Evolutionary conservation across 2,329 filamentous ascomycete genomes (phyloP).

Genomic region (Penicillium sp.): DNA sequence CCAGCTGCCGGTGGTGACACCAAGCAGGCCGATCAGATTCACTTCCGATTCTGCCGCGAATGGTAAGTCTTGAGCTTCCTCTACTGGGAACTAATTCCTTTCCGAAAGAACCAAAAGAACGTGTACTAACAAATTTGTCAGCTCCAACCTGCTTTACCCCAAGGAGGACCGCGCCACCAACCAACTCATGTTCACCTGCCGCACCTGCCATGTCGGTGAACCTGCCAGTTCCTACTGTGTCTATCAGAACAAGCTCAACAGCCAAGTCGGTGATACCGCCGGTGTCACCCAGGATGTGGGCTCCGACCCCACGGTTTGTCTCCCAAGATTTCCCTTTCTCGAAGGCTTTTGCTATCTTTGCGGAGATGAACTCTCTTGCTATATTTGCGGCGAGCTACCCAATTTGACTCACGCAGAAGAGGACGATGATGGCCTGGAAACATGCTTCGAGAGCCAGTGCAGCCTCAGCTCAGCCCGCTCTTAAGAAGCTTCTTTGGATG

Average conservation of each 20-base stretch:
- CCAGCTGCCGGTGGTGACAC: slow-evolving; percentile 40
- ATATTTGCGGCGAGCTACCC: slow-evolving; percentile 49
- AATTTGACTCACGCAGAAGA: slow-evolving; percentile 15
- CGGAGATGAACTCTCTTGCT: slow-evolving; percentile 58
- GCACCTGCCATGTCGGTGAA: slow-evolving; percentile 90
- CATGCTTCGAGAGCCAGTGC: not conserved
- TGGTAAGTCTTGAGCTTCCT: slow-evolving; percentile 57
- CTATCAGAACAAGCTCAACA: slow-evolving; percentile 92
- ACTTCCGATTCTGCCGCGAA: slow-evolving; percentile 97
- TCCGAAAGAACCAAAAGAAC: not conserved
- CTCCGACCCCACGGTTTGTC: slow-evolving; percentile 97
- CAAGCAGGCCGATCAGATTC: slow-evolving; percentile 70
- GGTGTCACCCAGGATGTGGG: slow-evolving; percentile 97
- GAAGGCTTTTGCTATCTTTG: slow-evolving; percentile 57
- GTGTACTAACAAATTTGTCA: slow-evolving; percentile 29
- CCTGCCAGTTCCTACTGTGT: slow-evolving; percentile 85
- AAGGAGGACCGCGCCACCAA: slow-evolving; percentile 86
- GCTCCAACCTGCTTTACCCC: slow-evolving; percentile 96
- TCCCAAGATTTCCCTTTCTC: slow-evolving; percentile 33
- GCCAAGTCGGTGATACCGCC: slow-evolving; percentile 88
- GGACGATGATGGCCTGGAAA: slow-evolving; percentile 10
- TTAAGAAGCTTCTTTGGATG: slow-evolving; percentile 7
- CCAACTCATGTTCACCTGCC: slow-evolving; percentile 90
- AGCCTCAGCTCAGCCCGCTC: slow-evolving; percentile 6
- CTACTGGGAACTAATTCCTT: slow-evolving; percentile 10